These are phyloP conservation scores for Ceratocystis lukuohia DNA, from an alignment of 2,329 filamentous ascomycete genomes.

Conservation along the genomic window DNA sequence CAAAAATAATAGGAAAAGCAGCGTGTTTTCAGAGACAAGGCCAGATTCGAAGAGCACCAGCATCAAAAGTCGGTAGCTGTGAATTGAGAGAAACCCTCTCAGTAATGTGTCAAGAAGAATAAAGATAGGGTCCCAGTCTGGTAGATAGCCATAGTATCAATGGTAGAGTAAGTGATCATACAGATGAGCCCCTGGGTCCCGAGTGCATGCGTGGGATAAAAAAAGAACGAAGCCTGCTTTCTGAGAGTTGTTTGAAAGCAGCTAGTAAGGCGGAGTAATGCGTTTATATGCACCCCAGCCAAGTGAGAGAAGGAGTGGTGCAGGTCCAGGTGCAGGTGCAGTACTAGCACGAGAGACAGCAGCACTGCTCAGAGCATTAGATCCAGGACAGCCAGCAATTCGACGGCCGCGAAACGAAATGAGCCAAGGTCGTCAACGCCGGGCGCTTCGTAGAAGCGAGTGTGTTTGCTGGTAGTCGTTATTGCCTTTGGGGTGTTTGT, in stretches of 20 bases:
- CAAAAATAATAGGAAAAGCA: background rate
- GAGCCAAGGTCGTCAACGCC: background rate
- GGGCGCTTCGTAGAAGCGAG: background rate
- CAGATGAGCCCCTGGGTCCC: background rate
- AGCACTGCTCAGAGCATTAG: background rate
- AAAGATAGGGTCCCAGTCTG: background rate
- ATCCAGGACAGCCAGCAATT: background rate
- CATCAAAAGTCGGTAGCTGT: background rate
- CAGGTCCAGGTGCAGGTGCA: background rate
- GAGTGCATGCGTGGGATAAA: background rate
- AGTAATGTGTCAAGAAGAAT: background rate
- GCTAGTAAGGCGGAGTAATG: background rate
- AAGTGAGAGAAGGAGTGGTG: background rate
- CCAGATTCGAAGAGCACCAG: background rate
- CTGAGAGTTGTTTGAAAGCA: background rate
- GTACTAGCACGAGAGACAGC: background rate
- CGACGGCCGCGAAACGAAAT: background rate
- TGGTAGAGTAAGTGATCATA: background rate
- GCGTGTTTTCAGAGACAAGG: background rate
- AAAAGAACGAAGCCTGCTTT: background rate
- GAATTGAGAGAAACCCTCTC: background rate
- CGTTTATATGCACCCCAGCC: background rate
- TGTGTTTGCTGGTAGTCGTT: background rate
- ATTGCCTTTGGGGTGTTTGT: background rate
- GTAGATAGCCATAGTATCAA: background rate